phyloP scores from a whole-genome alignment of 164 flowering plant species.

The Stephania cephalantha region DNA sequence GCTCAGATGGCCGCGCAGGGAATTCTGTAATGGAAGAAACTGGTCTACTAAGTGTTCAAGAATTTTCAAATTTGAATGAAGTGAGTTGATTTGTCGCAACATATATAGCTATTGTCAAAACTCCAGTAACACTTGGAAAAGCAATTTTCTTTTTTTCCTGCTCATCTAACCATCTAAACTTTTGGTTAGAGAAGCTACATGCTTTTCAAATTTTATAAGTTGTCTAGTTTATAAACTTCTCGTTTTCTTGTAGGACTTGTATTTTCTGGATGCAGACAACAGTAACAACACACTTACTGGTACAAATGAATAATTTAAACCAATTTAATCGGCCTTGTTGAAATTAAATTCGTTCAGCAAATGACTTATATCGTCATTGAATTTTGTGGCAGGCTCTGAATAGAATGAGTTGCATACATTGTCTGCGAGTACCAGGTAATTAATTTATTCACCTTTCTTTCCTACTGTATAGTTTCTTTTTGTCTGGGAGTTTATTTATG shows the following conservation, averaged over 20 bases:
- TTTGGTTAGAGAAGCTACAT: neutral
- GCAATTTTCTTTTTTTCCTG: neutral
- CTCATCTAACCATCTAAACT: neutral
- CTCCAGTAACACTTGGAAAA: neutral
- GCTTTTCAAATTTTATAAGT: neutral
- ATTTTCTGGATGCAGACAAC: slow-evolving; percentile 55
- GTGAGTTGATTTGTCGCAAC: slow-evolving; percentile 30
- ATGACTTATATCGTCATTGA: neutral
- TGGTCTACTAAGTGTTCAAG: slow-evolving; percentile 49
- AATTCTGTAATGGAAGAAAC: slow-evolving; percentile 12
- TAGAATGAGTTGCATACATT: slow-evolving; percentile 35
- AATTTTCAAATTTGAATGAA: slow-evolving; percentile 34
- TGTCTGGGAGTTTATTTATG: neutral
- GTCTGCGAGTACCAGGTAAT: slow-evolving; percentile 67
- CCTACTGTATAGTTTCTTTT: neutral
- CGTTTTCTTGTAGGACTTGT: slow-evolving; percentile 38
- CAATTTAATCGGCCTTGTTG: neutral
- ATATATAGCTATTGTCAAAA: neutral
- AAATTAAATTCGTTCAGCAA: neutral
- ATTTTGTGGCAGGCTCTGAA: slow-evolving; percentile 30
- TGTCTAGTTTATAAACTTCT: neutral
- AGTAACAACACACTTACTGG: slow-evolving; percentile 33
- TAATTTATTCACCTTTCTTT: neutral
- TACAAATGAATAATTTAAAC: slow-evolving; percentile 19
- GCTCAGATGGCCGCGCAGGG: slow-evolving; percentile 17